Conservation (phyloP, 768 basidiomycete genomes). For the Antrodiella citrinella region DNA sequence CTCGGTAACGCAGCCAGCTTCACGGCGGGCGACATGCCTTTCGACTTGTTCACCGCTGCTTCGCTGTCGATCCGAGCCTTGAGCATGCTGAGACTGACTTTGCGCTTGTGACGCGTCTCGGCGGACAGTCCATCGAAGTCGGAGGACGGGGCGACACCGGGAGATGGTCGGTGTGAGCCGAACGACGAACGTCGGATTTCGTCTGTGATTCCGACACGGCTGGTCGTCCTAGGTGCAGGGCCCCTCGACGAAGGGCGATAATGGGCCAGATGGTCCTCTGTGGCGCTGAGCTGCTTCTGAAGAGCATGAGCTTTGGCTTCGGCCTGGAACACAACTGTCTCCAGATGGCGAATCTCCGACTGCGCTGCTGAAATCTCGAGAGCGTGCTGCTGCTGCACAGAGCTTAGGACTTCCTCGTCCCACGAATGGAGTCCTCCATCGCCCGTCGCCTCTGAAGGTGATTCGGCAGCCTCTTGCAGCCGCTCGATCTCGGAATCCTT, state of each 20-base stretch:
- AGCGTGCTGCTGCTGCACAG: conserved; percentile 65
- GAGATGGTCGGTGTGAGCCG: conserved; percentile 16
- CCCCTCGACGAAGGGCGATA: conserved; percentile 34
- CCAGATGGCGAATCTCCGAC: conserved; percentile 70
- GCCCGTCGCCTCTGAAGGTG: conserved; percentile 24
- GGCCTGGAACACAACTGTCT: conserved; percentile 64
- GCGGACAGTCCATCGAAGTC: conserved; percentile 66
- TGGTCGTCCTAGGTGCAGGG: conserved; percentile 35
- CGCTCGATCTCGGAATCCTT: conserved; percentile 64
- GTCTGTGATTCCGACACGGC: conserved; percentile 32
- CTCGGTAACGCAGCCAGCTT: conserved; percentile 20
- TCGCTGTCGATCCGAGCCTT: conserved; percentile 88
- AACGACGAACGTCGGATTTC: conserved; percentile 32
- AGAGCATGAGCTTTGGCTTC: conserved; percentile 59
- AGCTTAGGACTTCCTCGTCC: conserved; percentile 66
- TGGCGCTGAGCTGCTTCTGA: conserved; percentile 54
- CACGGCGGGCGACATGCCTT: conserved; percentile 43
- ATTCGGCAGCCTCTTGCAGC: conserved; percentile 40
- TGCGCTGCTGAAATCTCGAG: conserved; percentile 77
- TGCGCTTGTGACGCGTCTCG: conserved; percentile 74
- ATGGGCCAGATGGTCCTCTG: conserved; percentile 60
- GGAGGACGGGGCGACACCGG: conserved; percentile 39
- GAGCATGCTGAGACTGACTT: conserved; percentile 81
- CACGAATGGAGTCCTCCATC: conserved; percentile 38
- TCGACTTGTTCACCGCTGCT: conserved; percentile 34